Evolutionary conservation across 2,329 filamentous ascomycete genomes (phyloP).

Genomic region (Colletotrichum sp.): DNA sequence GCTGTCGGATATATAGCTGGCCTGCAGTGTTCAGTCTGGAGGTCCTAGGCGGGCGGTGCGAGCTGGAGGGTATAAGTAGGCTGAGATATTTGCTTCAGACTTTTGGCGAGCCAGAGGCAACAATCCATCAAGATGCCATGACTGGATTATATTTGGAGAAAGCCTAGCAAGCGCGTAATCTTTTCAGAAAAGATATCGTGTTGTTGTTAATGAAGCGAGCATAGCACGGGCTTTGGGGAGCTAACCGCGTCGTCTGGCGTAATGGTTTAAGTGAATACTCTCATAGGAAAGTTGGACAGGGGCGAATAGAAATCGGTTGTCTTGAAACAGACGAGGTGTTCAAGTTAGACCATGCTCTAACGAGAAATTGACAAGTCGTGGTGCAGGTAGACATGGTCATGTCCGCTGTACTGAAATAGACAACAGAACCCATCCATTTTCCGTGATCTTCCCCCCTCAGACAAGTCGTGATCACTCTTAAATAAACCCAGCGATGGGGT

Average conservation of each 20-base stretch:
- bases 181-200: too few species aligned
- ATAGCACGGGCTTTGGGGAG: too few species aligned
- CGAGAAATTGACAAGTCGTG: neutral
- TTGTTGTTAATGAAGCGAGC: too few species aligned
- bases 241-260: accelerated
- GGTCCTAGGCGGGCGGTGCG: neutral
- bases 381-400: accelerated
- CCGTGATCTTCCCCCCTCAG: neutral
- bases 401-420: neutral
- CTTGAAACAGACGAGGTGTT: neutral
- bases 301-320: accelerated
- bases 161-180: neutral
- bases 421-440: neutral
- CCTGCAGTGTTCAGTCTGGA: neutral
- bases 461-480: accelerated
- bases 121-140: neutral
- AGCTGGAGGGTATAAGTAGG: neutral
- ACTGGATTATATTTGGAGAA: neutral
- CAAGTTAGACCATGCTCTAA: neutral
- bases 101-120: neutral
- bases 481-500: neutral
- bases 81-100: neutral
- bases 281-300: neutral
- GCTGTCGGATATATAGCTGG: neutral
- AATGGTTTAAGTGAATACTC: accelerated